Evolutionary conservation across 1,284 basidiomycete genomes (phyloP).

Genomic region (Apiotrichum laibachii): DNA sequence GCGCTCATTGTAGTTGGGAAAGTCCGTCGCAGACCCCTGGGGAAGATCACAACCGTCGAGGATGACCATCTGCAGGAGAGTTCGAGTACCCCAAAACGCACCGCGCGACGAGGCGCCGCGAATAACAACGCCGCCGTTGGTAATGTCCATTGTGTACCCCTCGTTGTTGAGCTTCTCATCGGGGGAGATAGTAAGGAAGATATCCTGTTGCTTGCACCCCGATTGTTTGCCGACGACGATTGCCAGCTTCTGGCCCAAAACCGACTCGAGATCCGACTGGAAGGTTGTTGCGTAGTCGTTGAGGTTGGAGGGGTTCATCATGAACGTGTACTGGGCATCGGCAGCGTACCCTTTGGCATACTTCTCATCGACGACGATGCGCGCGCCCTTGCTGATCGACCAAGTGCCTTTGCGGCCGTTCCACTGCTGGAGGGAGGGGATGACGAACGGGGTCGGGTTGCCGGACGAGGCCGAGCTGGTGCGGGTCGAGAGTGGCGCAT

Average conservation of each 20-base stretch:
- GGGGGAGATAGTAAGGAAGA: not conserved
- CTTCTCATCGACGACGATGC: not conserved
- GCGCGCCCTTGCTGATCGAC: too few species aligned
- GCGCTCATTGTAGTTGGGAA: slow-evolving; percentile 7
- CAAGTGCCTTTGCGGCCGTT: too few species aligned
- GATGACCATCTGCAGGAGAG: slow-evolving; percentile 2
- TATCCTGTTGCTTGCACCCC: not conserved
- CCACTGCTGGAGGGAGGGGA: too few species aligned
- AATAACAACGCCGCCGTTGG: not conserved
- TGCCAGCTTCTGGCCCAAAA: not conserved
- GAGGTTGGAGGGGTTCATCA: slow-evolving; percentile 2
- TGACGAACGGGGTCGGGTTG: too few species aligned
- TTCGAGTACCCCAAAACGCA: slow-evolving; percentile 4
- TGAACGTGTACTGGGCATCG: slow-evolving; percentile 3
- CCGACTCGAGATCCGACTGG: slow-evolving; percentile 1
- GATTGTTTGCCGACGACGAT: not conserved
- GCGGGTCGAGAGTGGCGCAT: too few species aligned
- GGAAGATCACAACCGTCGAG: not conserved
- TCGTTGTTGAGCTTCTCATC: not conserved
- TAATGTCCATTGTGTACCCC: not conserved
- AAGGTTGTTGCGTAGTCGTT: not conserved
- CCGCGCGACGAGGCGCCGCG: not conserved
- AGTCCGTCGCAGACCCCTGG: not conserved
- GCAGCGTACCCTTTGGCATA: not conserved
- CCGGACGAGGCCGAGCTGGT: too few species aligned